Evolutionary conservation across 2,329 filamentous ascomycete genomes (phyloP), one percentile per base, ranked within the genome.

Genomic region (Aureobasidium zeae): DNA sequence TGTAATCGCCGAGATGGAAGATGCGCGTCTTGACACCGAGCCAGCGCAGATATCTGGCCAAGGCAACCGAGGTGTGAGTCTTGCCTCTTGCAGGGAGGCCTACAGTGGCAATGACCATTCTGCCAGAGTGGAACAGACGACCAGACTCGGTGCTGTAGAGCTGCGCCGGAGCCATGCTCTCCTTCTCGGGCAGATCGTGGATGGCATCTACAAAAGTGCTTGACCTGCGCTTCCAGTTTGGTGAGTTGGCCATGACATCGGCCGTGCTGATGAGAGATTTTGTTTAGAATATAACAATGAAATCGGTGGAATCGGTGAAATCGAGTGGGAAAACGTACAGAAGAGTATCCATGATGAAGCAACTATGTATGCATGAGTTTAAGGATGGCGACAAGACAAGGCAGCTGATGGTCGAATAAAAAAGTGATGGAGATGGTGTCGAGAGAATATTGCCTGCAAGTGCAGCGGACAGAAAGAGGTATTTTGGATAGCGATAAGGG

Each of bases 101-200:
- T 53, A 96, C 91, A 61, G 94, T 95, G 52, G 91, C 89, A 55
- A 98, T 96, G 35, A 89, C 89, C 60, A 98, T 98, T 46, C 89
- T 80, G 35, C 91, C 91, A 16, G 91, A 95, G 64, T 98, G 91
- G 62, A 98, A 98, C 21, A 98, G 78, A 30, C 91, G 79, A 36
- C 91, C 91, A 35, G 89, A 96, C 74, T 96, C 94, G 42, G 91
- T 98, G 63, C 87, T 95, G 69, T 98, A 98, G 33, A 98, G 74
- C 68, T 98, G 91, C 53, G 91, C 91, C 21, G 91, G 91, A 4
- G 91, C 91, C 76, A 94, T 77, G 54, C 89, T 77, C 47, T 74
- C 72, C 56, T 86, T 86, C 59, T 88, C 83, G 7, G 85, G 79
- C 43, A 94, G 73, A 70, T 96, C 89, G 66, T 96, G 89, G 56